These are phyloP conservation scores for Podospora bellae-mahoneyi DNA, from an alignment of 495 filamentous ascomycete species.

Conservation along the genomic window DNA sequence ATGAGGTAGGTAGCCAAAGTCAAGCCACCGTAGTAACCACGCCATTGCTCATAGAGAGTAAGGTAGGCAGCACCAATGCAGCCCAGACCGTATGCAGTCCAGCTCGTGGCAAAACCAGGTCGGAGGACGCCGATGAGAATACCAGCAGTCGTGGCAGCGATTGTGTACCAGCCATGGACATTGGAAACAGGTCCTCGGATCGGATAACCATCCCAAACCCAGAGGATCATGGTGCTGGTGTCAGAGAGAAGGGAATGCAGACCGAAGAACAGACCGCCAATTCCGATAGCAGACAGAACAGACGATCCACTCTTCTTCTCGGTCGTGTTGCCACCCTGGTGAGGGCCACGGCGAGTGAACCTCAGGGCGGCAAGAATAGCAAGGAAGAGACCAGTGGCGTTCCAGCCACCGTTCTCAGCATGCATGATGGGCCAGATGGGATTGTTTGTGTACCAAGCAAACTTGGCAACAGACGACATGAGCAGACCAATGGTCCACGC, in stretches of 20 bases:
- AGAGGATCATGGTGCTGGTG: constrained; percentile 97
- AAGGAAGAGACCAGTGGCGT: constrained; percentile 74
- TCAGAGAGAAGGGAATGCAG: constrained; percentile 92
- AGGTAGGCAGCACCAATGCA: constrained; percentile 76
- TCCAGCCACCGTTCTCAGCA: constrained; percentile 84
- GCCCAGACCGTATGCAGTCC: constrained; percentile 76
- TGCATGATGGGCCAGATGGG: constrained; percentile 96
- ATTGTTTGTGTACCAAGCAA: constrained; percentile 94
- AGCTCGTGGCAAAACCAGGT: constrained; percentile 66
- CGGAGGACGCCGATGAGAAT: constrained; percentile 73
- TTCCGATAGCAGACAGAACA: constrained; percentile 67
- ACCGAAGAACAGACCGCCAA: constrained; percentile 84
- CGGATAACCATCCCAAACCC: constrained; percentile 98
- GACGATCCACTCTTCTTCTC: constrained; percentile 60
- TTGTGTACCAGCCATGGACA: constrained; percentile 80
- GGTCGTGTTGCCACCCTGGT: constrained; percentile 46
- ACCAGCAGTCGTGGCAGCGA: constrained; percentile 81
- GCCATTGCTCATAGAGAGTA: constrained; percentile 78
- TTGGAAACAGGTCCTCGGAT: constrained; percentile 84
- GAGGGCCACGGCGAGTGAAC: constrained; percentile 58
- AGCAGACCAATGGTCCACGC: constrained; percentile 81
- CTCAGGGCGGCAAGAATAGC: constrained; percentile 70
- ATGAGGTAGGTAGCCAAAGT: constrained; percentile 73
- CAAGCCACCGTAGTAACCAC: constrained; percentile 83
- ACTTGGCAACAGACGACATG: constrained; percentile 84